A percentile compares a stretch with the other conserved stretches of the same genome.
Conservation (phyloP, 768 basidiomycete species). For the Panaeolus cyanescens region DNA sequence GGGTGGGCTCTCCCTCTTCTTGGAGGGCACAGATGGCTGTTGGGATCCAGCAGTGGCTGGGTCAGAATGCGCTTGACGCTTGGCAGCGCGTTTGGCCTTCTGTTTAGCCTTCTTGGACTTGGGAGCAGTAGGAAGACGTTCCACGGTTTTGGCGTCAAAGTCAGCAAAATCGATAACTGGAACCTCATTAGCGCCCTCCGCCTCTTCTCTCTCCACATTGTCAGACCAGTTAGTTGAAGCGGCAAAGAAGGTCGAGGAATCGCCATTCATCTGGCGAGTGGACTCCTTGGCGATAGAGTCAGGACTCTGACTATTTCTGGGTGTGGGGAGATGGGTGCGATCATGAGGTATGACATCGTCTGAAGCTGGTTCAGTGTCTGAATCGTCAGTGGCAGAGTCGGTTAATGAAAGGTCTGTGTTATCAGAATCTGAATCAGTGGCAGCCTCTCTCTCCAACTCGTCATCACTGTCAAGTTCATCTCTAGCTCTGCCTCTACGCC, state of each 20-base stretch:
- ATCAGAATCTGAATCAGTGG: constrained; percentile 72
- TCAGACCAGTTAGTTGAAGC: constrained; percentile 72
- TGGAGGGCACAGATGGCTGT: constrained; percentile 24
- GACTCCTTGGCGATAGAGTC: constrained; percentile 34
- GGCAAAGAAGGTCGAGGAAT: constrained; percentile 53
- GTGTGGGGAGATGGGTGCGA: constrained; percentile 60
- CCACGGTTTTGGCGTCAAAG: constrained; percentile 37
- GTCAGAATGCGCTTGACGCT: background rate
- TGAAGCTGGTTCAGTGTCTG: constrained; percentile 70
- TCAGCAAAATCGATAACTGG: constrained; percentile 85
- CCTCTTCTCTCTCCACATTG: constrained; percentile 76
- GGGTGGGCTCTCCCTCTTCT: constrained; percentile 21
- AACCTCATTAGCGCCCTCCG: constrained; percentile 64
- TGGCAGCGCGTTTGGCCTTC: constrained; percentile 16
- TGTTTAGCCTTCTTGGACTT: constrained; percentile 44
- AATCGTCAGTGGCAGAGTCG: constrained; percentile 61
- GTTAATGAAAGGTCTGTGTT: constrained; percentile 56
- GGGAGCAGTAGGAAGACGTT: constrained; percentile 34
- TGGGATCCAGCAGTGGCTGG: background rate
- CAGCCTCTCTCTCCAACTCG: constrained; percentile 71
- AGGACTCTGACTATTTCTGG: constrained; percentile 67
- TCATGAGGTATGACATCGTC: constrained; percentile 58
- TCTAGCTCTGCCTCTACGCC: constrained; percentile 65
- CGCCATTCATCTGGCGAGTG: constrained; percentile 29
- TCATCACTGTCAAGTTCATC: constrained; percentile 72